Evolutionary conservation across 345 rosid species (phyloP).

Genomic region (Sisymbrium altissimum): DNA sequence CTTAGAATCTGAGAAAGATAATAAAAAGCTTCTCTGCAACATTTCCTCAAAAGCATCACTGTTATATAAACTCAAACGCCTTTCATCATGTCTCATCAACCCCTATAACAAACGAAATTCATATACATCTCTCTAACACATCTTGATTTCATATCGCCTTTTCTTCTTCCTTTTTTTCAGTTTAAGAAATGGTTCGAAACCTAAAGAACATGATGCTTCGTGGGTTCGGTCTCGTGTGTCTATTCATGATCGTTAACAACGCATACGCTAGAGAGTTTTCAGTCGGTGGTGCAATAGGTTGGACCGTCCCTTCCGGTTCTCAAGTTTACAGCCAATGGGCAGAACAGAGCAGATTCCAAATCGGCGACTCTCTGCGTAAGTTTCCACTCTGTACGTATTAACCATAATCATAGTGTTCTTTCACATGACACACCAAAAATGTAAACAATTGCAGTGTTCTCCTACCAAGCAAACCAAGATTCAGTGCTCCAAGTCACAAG

Average conservation of each 20-base stretch:
- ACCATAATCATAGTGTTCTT: neutral
- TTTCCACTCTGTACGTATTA: neutral
- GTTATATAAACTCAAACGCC: conserved; percentile 51
- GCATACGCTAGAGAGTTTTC: conserved; percentile 52
- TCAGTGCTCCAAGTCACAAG: conserved; percentile 65
- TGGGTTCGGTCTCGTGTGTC: conserved; percentile 30
- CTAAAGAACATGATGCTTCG: conserved; percentile 18
- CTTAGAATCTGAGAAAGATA: conserved; percentile 41
- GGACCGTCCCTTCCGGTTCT: conserved; percentile 53
- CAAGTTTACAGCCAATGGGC: conserved; percentile 65
- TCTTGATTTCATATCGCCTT: neutral
- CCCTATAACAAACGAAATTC: neutral
- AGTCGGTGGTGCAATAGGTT: conserved; percentile 59
- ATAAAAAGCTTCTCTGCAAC: conserved; percentile 58
- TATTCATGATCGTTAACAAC: conserved; percentile 40
- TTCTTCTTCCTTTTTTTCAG: neutral
- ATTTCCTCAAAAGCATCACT: conserved; percentile 30
- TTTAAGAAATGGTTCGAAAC: conserved; percentile 23
- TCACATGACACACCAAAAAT: neutral
- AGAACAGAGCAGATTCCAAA: conserved; percentile 61
- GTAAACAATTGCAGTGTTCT: conserved; percentile 49
- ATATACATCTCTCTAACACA: neutral
- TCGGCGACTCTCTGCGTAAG: conserved; percentile 77
- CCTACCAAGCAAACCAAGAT: conserved; percentile 50
- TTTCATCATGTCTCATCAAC: conserved; percentile 27